Evolutionary conservation across 169 alveolate genomes (phyloP), one percentile per base, ranked within the genome.

Genomic region (Eimeria sp.): DNA sequence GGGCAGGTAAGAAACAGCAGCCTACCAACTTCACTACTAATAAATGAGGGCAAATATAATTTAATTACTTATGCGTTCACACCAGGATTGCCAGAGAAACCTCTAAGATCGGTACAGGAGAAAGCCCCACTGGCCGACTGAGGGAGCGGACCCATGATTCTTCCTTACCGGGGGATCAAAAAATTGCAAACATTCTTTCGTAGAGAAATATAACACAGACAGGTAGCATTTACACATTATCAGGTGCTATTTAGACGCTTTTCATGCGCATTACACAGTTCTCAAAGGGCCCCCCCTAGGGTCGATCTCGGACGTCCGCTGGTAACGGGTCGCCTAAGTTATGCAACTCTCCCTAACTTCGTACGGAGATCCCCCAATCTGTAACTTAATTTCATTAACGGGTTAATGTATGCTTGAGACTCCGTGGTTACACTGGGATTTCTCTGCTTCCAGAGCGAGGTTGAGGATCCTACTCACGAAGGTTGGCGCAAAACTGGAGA

Each of bases 71-170:
- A 61, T 61, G 70, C n/a, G 9, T 13, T 61, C 70, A 61, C 70
- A 11, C 7, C 9, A 61, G 70, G n/a, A 61, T n/a, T n/a, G 47
- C 18, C 45, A 27, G 14, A 10, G 45, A 67, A 27, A 7, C 45
- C 76, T 22, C 76, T 67, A 45, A 67, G 43, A 67, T 45, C 40
- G 76, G 20, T 45, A 27, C 45, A 16, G 51, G 25, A 51, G 80
- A 70, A 70, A 34, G 80, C 80, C 80, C 80, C 80, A 70, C 80
- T 18, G 18, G 80, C 11, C 5, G 49, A 34, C 70, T n/a, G 76
- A n/a, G 25, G 45, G 40, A 65, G 34, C 30, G 47, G 4, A 27
- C 1, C 25, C 76, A 34, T 14, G 10, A 43, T 2, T n/a, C 43
- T 27, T 5, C 18, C 18, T 47, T 3, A 27, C 22, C 0, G 47